phyloP scores from a whole-genome alignment of 2,329 filamentous ascomycete genomes.

The Delphinella strobiligena region DNA sequence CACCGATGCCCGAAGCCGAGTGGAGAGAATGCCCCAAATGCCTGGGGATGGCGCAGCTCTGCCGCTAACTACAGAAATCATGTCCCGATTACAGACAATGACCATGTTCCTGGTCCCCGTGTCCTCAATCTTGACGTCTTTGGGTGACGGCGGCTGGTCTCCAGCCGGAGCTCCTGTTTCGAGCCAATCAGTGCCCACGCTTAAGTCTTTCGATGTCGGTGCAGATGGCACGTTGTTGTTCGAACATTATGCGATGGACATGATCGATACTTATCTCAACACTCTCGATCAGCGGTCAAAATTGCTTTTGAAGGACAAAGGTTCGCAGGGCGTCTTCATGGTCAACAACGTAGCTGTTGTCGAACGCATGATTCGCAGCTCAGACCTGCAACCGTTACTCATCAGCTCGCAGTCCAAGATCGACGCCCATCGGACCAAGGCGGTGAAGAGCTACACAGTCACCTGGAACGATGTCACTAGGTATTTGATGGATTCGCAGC shows the following conservation, averaged over 20 bases:
- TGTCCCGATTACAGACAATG: constrained; percentile 77
- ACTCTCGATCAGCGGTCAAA: constrained; percentile 66
- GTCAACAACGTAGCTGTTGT: constrained; percentile 79
- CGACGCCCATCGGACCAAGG: constrained; percentile 80
- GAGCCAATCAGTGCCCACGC: constrained; percentile 53
- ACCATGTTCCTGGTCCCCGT: constrained; percentile 76
- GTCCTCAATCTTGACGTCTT: constrained; percentile 77
- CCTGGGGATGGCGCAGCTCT: constrained; percentile 69
- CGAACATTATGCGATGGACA: constrained; percentile 79
- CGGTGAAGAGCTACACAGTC: constrained; percentile 68
- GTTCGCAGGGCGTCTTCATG: constrained; percentile 74
- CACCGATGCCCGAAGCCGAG: constrained; percentile 66
- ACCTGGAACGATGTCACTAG: constrained; percentile 80
- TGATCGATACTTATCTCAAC: constrained; percentile 67
- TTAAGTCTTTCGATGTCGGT: constrained; percentile 73
- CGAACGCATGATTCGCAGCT: constrained; percentile 71
- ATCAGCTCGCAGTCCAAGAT: constrained; percentile 45
- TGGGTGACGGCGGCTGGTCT: constrained; percentile 86
- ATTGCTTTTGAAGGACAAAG: constrained; percentile 61
- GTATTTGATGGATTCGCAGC: constrained; percentile 79
- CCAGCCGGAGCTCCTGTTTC: constrained; percentile 39
- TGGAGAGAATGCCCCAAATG: constrained; percentile 52
- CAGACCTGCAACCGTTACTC: constrained; percentile 64
- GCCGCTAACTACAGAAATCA: constrained; percentile 68
- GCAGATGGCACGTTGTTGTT: constrained; percentile 83